These are phyloP conservation scores for Musa itinerans DNA, from an alignment of 176 grass and related monocot genomes.

Conservation along the genomic window DNA sequence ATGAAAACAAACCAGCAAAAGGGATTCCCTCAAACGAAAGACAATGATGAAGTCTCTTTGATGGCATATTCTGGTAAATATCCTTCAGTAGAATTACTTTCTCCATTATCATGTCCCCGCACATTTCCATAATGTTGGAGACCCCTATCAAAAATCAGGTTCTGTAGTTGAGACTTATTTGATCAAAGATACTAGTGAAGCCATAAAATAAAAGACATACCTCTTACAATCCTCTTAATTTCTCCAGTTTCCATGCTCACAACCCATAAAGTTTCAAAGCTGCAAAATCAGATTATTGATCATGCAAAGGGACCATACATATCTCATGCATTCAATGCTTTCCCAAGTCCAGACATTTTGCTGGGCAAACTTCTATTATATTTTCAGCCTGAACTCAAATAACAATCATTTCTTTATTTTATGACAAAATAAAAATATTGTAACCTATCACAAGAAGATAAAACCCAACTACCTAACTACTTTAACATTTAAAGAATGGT, in stretches of 20 bases:
- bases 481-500: no score
- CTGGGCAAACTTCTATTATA: no score
- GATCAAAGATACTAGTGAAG: conserved; percentile 14
- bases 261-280: conserved; percentile 65
- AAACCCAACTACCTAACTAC: no score
- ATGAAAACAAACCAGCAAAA: conserved; percentile 45
- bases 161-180: background rate
- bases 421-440: no score
- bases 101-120: conserved; percentile 42
- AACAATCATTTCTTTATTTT: no score
- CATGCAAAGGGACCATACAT: background rate
- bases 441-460: no score
- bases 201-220: conserved; percentile 29
- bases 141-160: conserved; percentile 35
- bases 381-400: no score
- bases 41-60: conserved; percentile 16
- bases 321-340: background rate
- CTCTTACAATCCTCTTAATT: conserved; percentile 39
- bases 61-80: conserved; percentile 30
- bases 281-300: conserved; percentile 23
- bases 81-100: conserved; percentile 50
- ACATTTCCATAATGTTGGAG: conserved; percentile 44
- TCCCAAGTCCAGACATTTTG: no score
- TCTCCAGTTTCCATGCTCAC: conserved; percentile 52
- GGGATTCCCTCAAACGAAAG: conserved; percentile 31